Percentiles rank a stretch among this genome's conserved stretches.
Conservation (phyloP, 257 asterid species). For the Fraxinus americana region DNA sequence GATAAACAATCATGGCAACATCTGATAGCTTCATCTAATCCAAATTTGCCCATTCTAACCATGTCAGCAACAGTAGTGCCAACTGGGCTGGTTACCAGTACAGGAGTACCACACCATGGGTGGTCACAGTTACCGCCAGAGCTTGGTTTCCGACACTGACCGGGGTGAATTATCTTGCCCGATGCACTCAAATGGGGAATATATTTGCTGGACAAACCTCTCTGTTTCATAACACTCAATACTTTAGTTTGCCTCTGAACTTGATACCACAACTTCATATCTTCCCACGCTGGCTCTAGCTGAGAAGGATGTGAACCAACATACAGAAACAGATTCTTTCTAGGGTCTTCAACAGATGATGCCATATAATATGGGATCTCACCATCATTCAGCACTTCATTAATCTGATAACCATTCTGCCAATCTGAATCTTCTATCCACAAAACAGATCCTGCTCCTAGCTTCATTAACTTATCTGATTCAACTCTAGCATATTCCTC, state of each 20-base stretch:
- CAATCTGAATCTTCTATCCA: conserved; percentile 77
- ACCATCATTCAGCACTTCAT: conserved; percentile 65
- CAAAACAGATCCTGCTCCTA: conserved; percentile 71
- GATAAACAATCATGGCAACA: conserved; percentile 96
- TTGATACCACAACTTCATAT: conserved; percentile 92
- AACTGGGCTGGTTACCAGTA: conserved; percentile 79
- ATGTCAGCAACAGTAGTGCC: conserved; percentile 76
- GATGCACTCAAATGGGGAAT: conserved; percentile 79
- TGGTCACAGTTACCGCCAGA: conserved; percentile 67
- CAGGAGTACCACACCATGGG: conserved; percentile 89
- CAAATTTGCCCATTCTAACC: conserved; percentile 69
- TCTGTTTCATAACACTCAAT: conserved; percentile 81
- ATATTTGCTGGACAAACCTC: conserved; percentile 78
- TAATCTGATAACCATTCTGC: conserved; percentile 64
- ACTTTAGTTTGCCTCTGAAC: conserved; percentile 98
- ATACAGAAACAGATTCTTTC: conserved; percentile 57
- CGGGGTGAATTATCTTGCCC: conserved; percentile 84
- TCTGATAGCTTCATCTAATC: conserved; percentile 68
- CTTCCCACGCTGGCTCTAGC: conserved; percentile 97
- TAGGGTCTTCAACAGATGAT: conserved; percentile 64
- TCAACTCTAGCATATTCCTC: conserved; percentile 65
- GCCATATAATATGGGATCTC: conserved; percentile 64
- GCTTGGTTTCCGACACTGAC: conserved; percentile 62
- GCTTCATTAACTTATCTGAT: conserved; percentile 57
- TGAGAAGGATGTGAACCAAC: conserved; percentile 93